Percentiles rank a stretch among this genome's conserved stretches.
These are phyloP conservation scores for Fusarium phyllophilum DNA, from an alignment of 2,329 filamentous ascomycete genomes.

Conservation along the genomic window DNA sequence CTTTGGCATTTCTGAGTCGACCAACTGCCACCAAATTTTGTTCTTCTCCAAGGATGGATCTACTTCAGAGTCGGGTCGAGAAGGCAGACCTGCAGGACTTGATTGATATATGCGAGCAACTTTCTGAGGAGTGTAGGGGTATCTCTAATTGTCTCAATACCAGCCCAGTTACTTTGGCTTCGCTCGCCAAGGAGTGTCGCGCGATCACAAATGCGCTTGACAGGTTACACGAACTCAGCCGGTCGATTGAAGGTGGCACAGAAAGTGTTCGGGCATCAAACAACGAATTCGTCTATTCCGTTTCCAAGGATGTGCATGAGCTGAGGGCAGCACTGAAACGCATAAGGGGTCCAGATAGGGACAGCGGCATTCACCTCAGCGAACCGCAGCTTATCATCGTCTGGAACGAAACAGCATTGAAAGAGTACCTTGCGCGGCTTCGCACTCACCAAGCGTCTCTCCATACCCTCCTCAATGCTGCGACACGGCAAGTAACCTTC, in stretches of 20 bases:
- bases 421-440: constrained; percentile 34
- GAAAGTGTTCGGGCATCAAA: constrained; percentile 39
- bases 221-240: constrained; percentile 41
- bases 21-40: constrained; percentile 15
- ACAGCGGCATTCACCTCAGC: constrained; percentile 42
- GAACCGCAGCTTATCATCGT: constrained; percentile 44
- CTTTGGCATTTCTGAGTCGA: constrained; percentile 18
- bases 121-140: constrained; percentile 40
- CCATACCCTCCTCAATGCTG: constrained; percentile 42
- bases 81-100: constrained; percentile 41
- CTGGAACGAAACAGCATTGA: constrained; percentile 42
- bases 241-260: constrained; percentile 29
- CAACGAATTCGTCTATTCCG: constrained; percentile 41
- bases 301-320: constrained; percentile 43
- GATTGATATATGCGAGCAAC: constrained; percentile 41
- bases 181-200: constrained; percentile 41
- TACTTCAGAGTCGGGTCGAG: constrained; percentile 37
- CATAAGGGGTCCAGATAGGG: constrained; percentile 41
- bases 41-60: constrained; percentile 35
- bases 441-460: constrained; percentile 44
- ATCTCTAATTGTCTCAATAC: constrained; percentile 44
- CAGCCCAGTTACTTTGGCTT: constrained; percentile 40
- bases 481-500: constrained; percentile 32
- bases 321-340: constrained; percentile 41
- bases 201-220: constrained; percentile 43